Evolutionary conservation across 306 rosid species (phyloP).

Genomic region (Lagenaria siceraria): DNA sequence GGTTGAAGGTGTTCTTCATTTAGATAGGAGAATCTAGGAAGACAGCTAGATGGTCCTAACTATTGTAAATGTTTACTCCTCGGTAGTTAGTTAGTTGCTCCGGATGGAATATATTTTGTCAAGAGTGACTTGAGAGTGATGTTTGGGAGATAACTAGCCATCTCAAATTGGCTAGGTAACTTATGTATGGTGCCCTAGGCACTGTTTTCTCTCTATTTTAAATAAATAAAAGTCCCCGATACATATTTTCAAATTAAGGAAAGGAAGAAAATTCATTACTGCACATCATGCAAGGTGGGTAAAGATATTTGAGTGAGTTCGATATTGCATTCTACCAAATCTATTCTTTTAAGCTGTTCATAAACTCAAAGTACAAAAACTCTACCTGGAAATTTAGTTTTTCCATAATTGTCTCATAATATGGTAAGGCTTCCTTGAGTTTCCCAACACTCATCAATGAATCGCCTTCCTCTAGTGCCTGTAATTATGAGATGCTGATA

Average conservation of each 20-base stretch:
- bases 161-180: not conserved
- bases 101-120: not conserved
- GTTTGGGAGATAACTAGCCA: not conserved
- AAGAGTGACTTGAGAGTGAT: not conserved
- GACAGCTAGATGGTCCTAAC: not conserved
- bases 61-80: not conserved
- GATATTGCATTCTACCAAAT: not conserved
- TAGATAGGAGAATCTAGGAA: not conserved
- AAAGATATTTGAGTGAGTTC: not conserved
- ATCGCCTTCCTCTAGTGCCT: conserved; percentile 72
- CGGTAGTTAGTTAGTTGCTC: not conserved
- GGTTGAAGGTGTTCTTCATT: not conserved
- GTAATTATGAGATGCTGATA: not conserved
- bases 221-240: not conserved
- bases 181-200: not conserved
- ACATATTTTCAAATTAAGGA: not conserved
- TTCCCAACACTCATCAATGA: conserved; percentile 54
- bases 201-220: not conserved
- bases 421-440: conserved; percentile 58
- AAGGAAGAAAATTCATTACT: not conserved
- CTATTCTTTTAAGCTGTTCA: not conserved
- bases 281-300: not conserved
- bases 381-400: conserved; percentile 57
- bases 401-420: conserved; percentile 61
- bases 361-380: not conserved